Percentiles rank a stretch among this genome's conserved stretches.
phyloP scores from a whole-genome alignment of 441 rosid species.

The Populus hybrid region DNA sequence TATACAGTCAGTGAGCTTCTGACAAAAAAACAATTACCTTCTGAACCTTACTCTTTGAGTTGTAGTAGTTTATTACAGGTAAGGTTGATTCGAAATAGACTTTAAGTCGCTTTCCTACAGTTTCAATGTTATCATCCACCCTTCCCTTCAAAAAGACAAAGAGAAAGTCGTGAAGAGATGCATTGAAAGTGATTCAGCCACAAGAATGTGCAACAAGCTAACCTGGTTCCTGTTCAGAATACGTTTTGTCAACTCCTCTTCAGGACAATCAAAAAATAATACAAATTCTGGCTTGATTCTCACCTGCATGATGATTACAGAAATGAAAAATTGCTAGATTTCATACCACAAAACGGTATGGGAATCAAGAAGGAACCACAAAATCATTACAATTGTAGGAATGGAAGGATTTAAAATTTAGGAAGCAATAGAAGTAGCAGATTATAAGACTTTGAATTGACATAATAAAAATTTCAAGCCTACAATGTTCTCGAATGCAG shows the following conservation, averaged over 20 bases:
- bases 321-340: background rate
- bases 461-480: background rate
- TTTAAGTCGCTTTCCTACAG: constrained; percentile 45
- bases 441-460: background rate
- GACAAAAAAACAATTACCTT: constrained; percentile 29
- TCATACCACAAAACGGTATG: background rate
- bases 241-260: constrained; percentile 47
- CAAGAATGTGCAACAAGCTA: background rate
- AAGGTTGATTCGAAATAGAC: constrained; percentile 44
- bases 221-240: constrained; percentile 49
- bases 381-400: background rate
- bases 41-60: constrained; percentile 48
- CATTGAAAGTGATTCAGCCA: background rate
- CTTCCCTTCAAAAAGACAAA: constrained; percentile 34
- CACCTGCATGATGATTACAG: constrained; percentile 27
- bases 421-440: background rate
- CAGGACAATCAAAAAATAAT: constrained; percentile 53
- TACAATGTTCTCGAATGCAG: constrained; percentile 48
- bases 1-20: background rate
- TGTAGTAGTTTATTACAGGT: constrained; percentile 43
- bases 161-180: background rate
- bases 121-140: constrained; percentile 53
- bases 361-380: background rate
- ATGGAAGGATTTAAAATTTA: background rate
- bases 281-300: constrained; percentile 44